phyloP scores from a whole-genome alignment of 2,329 filamentous ascomycete species.

The Aphanocladium album region DNA sequence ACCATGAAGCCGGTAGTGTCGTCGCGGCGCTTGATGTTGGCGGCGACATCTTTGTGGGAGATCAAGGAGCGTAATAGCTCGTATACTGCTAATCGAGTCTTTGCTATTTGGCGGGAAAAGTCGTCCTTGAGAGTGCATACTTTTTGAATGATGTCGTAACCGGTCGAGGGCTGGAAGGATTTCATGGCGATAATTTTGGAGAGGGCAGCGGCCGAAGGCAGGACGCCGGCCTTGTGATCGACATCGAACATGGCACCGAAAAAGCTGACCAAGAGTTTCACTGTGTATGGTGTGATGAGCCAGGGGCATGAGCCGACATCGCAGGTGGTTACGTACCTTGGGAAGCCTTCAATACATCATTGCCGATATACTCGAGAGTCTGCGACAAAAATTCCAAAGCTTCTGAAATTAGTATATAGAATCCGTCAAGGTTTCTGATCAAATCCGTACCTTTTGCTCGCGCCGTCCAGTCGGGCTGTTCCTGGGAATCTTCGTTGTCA shows the following conservation, averaged over 20 bases:
- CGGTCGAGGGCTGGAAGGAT: slow-evolving; percentile 45
- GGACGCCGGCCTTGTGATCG: slow-evolving; percentile 55
- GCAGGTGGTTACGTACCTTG: slow-evolving; percentile 35
- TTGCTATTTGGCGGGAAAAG: slow-evolving; percentile 47
- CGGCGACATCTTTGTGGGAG: slow-evolving; percentile 35
- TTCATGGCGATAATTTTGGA: slow-evolving; percentile 45
- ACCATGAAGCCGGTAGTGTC: slow-evolving; percentile 42
- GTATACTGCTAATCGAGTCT: slow-evolving; percentile 50
- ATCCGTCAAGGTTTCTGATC: not conserved
- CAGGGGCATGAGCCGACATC: not conserved
- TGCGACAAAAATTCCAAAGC: slow-evolving; percentile 53
- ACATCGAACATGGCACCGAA: slow-evolving; percentile 55
- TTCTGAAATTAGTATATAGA: slow-evolving; percentile 17
- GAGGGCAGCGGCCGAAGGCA: slow-evolving; percentile 50
- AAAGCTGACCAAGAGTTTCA: slow-evolving; percentile 47
- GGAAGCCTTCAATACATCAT: slow-evolving; percentile 42
- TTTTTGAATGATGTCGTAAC: slow-evolving; percentile 43
- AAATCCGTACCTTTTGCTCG: slow-evolving; percentile 44
- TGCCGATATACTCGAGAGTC: slow-evolving; percentile 45
- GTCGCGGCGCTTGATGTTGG: slow-evolving; percentile 40
- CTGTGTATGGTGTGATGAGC: slow-evolving; percentile 17
- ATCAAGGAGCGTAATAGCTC: slow-evolving; percentile 42
- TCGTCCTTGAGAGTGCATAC: slow-evolving; percentile 50
- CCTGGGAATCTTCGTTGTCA: slow-evolving; percentile 34
- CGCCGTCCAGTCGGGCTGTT: slow-evolving; percentile 47